Conservation (phyloP, 108 stramenopile genomes). For the Discostella pseudostelligera region DNA sequence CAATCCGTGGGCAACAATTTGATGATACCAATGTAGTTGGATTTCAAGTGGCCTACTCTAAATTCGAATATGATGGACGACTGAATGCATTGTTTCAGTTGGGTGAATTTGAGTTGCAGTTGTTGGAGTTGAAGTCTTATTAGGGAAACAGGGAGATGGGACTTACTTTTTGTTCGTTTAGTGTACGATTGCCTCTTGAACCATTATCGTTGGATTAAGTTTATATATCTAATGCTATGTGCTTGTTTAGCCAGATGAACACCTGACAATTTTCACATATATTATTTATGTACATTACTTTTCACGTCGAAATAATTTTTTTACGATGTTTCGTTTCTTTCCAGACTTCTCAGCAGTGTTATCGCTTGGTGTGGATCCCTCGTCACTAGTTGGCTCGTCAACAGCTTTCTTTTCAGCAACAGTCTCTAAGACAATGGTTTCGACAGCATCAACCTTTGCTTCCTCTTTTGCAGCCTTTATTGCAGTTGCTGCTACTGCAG, state of each 20-base stretch:
- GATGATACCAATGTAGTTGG: slow-evolving; percentile 50
- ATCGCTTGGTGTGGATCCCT: not conserved
- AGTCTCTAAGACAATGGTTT: not conserved
- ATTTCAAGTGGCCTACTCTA: slow-evolving; percentile 76
- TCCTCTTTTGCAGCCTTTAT: slow-evolving; percentile 1
- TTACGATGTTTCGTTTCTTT: slow-evolving; percentile 21
- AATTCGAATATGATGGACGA: slow-evolving; percentile 79
- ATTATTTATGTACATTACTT: not conserved
- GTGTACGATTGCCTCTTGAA: too few relatives aligned
- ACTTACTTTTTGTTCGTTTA: not conserved
- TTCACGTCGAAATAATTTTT: slow-evolving; percentile 22
- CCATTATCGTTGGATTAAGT: too few relatives aligned
- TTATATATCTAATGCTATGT: too few relatives aligned
- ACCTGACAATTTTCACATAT: too few relatives aligned
- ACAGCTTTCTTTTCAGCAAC: not conserved
- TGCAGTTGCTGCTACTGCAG: not conserved
- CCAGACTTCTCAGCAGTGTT: not conserved
- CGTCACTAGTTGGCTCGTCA: not conserved
- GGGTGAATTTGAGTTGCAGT: slow-evolving; percentile 58
- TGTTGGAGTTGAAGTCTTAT: slow-evolving; percentile 57
- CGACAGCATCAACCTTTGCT: not conserved
- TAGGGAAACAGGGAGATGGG: slow-evolving; percentile 11
- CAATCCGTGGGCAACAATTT: slow-evolving; percentile 47
- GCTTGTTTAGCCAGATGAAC: too few relatives aligned
- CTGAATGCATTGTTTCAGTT: slow-evolving; percentile 58